These are phyloP conservation scores for Podochytrium sp. DNA, from an alignment of 192 early-diverging fungal genomes.

Conservation along the genomic window DNA sequence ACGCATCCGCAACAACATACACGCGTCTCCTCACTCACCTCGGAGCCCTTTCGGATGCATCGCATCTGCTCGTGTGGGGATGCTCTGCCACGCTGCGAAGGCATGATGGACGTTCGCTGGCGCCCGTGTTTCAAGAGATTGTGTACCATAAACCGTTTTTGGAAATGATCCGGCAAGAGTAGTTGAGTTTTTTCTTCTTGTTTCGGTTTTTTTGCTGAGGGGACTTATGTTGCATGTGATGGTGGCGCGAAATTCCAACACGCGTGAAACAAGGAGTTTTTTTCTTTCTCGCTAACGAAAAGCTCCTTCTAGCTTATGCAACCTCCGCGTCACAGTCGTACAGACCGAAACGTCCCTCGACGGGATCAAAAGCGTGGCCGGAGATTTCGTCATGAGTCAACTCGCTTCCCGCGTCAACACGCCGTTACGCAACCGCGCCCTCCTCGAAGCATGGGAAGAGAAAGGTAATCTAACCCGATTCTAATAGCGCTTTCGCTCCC, in stretches of 20 bases:
- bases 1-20: conserved; percentile 82
- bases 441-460: conserved; percentile 67
- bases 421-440: conserved; percentile 20
- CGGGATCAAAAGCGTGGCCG: conserved; percentile 44
- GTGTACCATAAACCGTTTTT: conserved; percentile 74
- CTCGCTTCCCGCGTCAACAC: conserved; percentile 42
- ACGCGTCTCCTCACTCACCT: conserved; percentile 75
- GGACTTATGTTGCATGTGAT: too few relatives aligned
- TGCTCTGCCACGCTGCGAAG: conserved; percentile 90
- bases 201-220: too few relatives aligned
- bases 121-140: conserved; percentile 74
- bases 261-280: too few relatives aligned
- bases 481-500: neutral
- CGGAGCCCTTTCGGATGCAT: conserved; percentile 42
- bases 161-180: conserved; percentile 83
- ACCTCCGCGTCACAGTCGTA: conserved; percentile 12
- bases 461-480: neutral
- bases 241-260: too few relatives aligned
- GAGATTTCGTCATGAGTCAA: conserved; percentile 65
- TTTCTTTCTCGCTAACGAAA: neutral
- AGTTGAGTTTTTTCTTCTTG: conserved; percentile 61
- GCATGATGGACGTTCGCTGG: conserved; percentile 77
- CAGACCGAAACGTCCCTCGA: conserved; percentile 29
- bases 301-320: conserved; percentile 11
- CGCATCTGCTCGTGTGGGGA: conserved; percentile 81